Conservation (phyloP, 495 filamentous ascomycete species). For the Aspergillus sparsus region DNA sequence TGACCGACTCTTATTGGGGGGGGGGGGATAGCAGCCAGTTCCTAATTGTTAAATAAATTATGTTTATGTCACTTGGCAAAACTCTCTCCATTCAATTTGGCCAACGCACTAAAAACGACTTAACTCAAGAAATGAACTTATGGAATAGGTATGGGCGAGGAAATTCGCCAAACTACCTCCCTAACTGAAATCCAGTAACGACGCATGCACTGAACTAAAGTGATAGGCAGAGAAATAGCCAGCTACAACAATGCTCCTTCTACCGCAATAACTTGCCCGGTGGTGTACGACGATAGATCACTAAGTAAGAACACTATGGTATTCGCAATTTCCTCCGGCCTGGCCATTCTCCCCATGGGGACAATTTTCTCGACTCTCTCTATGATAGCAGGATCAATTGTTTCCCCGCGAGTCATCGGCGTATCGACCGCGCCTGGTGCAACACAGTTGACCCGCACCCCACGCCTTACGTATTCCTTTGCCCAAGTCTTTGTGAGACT, state of each 20-base stretch:
- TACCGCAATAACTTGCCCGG: constrained; percentile 19
- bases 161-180: too few species aligned
- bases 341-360: constrained; percentile 19
- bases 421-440: constrained; percentile 1
- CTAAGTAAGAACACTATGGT: constrained; percentile 19
- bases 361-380: constrained; percentile 8
- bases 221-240: neutral
- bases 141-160: too few species aligned
- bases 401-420: neutral
- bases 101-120: too few species aligned
- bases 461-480: constrained; percentile 2
- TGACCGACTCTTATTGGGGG: too few species aligned
- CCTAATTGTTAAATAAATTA: too few species aligned
- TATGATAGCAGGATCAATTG: neutral
- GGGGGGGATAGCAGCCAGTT: too few species aligned
- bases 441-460: constrained; percentile 6
- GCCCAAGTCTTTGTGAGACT: constrained; percentile 4
- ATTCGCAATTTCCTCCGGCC: constrained; percentile 21
- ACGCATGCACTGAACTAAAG: too few species aligned
- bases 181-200: too few species aligned
- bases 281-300: constrained; percentile 18
- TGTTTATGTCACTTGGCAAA: too few species aligned
- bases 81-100: too few species aligned
- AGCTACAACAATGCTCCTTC: constrained; percentile 7
- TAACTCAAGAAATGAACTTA: too few species aligned